Conservation (phyloP, 2,329 filamentous ascomycete species). For the Coccinonectria pachysandricola region DNA sequence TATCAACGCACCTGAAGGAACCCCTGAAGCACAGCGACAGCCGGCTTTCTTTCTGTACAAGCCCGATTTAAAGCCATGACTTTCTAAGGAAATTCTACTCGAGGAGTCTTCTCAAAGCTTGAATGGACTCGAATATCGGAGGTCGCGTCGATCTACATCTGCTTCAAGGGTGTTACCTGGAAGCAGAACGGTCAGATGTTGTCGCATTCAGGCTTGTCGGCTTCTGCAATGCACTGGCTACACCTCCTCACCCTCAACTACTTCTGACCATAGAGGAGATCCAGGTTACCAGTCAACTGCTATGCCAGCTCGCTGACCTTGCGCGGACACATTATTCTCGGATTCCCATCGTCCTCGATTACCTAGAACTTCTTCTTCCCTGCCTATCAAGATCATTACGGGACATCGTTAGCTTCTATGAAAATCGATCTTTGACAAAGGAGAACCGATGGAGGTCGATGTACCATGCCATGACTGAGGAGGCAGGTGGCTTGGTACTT, state of each 20-base stretch:
- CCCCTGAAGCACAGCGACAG: no score
- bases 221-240: slow-evolving; percentile 34
- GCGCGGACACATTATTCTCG: slow-evolving; percentile 41
- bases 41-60: no score
- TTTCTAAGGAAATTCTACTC: slow-evolving; percentile 5
- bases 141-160: slow-evolving; percentile 26
- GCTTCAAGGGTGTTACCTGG: slow-evolving; percentile 42
- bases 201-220: slow-evolving; percentile 38
- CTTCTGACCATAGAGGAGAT: slow-evolving; percentile 38
- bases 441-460: slow-evolving; percentile 47
- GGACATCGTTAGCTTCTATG: slow-evolving; percentile 42
- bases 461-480: slow-evolving; percentile 44
- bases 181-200: slow-evolving; percentile 42
- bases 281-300: slow-evolving; percentile 30
- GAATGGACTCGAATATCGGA: no score
- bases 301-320: slow-evolving; percentile 45
- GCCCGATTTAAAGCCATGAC: slow-evolving; percentile 11
- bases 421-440: slow-evolving; percentile 36
- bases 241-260: slow-evolving; percentile 36
- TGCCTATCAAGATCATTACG: slow-evolving; percentile 41
- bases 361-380: slow-evolving; percentile 46
- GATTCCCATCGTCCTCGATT: slow-evolving; percentile 40
- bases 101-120: slow-evolving; percentile 7
- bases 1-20: no score
- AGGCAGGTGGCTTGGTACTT: slow-evolving; percentile 40